Conservation (phyloP, 129 eudicot species). For the Saussurea involucrata region DNA sequence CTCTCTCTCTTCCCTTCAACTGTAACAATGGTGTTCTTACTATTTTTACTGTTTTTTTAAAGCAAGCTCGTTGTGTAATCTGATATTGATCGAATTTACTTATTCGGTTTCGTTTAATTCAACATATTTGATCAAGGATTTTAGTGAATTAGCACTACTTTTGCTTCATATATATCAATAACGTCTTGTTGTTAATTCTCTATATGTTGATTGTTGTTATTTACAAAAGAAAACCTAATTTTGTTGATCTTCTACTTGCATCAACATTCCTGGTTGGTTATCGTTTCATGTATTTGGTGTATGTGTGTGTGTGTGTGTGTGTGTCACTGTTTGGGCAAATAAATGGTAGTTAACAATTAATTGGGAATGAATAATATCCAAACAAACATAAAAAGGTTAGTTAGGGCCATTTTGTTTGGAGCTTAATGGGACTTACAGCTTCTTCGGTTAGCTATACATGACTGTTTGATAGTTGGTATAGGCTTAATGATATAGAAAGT, state of each 20-base stretch:
- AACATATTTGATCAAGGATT: neutral
- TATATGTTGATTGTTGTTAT: neutral
- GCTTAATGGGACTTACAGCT: too few relatives aligned
- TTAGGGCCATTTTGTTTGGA: too few relatives aligned
- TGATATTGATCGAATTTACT: neutral
- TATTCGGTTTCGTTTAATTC: neutral
- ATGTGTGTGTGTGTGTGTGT: neutral
- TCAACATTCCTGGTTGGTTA: neutral
- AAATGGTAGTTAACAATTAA: neutral
- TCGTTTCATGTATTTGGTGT: neutral
- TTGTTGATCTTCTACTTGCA: neutral
- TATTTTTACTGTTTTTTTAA: neutral
- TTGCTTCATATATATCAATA: neutral
- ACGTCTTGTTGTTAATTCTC: neutral
- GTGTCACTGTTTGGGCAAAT: neutral
- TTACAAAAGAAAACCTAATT: slow-evolving; percentile 7
- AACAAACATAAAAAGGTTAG: neutral
- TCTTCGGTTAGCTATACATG: too few relatives aligned
- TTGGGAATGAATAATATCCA: neutral
- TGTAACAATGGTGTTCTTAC: neutral
- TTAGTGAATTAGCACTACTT: slow-evolving; percentile 9
- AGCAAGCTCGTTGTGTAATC: neutral
- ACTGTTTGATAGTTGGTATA: too few relatives aligned
- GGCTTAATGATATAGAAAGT: too few relatives aligned
- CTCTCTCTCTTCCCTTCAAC: slow-evolving; percentile 2